phyloP scores from a whole-genome alignment of 2,329 filamentous ascomycete species.

The Dactylellina leptospora region DNA sequence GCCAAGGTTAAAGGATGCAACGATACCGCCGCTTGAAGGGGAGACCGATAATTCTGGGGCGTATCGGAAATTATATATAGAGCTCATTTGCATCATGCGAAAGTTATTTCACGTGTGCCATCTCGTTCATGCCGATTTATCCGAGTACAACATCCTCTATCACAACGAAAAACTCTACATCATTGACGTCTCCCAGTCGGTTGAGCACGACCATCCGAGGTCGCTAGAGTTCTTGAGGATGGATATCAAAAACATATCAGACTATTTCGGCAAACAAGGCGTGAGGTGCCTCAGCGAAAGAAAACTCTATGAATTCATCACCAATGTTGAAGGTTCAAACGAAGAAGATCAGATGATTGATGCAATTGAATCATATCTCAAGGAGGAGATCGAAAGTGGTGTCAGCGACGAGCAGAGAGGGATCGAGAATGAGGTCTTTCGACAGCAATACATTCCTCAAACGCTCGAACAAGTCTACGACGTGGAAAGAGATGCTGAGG shows the following conservation, averaged over 20 bases:
- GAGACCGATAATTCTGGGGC: constrained; percentile 65
- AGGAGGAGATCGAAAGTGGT: constrained; percentile 60
- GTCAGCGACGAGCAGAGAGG: constrained; percentile 67
- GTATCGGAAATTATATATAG: constrained; percentile 81
- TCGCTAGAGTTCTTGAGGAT: constrained; percentile 93
- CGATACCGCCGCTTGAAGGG: constrained; percentile 67
- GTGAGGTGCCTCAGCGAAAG: constrained; percentile 78
- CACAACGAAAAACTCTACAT: constrained; percentile 83
- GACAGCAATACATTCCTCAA: constrained; percentile 95
- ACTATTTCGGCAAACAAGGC: constrained; percentile 88
- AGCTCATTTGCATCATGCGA: constrained; percentile 87
- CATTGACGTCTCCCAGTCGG: constrained; percentile 96
- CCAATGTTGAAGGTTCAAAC: constrained; percentile 65
- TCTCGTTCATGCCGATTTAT: constrained; percentile 93
- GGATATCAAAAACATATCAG: constrained; percentile 96
- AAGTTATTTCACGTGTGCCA: constrained; percentile 90
- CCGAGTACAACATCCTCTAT: constrained; percentile 97
- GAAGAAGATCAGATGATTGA: constrained; percentile 60
- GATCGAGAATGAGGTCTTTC: constrained; percentile 89
- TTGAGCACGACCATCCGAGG: constrained; percentile 93
- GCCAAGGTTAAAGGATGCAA: constrained; percentile 86
- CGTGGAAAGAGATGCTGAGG: constrained; percentile 86
- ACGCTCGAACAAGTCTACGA: constrained; percentile 96
- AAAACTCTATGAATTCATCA: constrained; percentile 84
- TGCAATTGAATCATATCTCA: constrained; percentile 56